phyloP scores from a whole-genome alignment of 148 eudicot genomes.

The Dianthus caryophyllus region DNA sequence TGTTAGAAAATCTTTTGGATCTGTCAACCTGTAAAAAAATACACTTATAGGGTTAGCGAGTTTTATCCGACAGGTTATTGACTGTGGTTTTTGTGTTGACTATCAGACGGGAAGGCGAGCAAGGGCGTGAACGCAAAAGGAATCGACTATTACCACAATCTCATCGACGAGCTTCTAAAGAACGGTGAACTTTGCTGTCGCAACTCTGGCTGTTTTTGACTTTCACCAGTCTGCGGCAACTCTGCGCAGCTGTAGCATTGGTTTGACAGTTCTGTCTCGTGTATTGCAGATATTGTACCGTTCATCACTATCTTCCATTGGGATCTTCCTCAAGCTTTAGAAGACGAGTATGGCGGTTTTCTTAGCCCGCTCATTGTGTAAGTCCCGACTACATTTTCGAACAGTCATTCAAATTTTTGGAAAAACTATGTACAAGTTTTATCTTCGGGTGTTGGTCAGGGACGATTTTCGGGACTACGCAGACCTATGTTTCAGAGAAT shows the following conservation, averaged over 20 bases:
- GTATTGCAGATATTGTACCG: slow-evolving; percentile 29
- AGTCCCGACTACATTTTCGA: slow-evolving; percentile 9
- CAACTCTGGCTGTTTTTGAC: neutral
- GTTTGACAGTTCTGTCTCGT: neutral
- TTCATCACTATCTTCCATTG: slow-evolving; percentile 43
- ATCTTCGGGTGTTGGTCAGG: slow-evolving; percentile 12
- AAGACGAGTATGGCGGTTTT: slow-evolving; percentile 44
- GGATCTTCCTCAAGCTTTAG: slow-evolving; percentile 39
- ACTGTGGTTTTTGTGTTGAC: neutral
- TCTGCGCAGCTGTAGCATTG: too few species aligned
- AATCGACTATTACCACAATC: slow-evolving; percentile 31
- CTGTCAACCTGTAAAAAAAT: neutral
- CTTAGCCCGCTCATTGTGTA: slow-evolving; percentile 32
- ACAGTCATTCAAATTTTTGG: too few species aligned
- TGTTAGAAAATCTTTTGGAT: neutral
- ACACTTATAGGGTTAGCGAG: too few species aligned
- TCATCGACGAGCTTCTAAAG: slow-evolving; percentile 28
- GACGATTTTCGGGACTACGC: slow-evolving; percentile 30
- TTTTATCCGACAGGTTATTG: neutral
- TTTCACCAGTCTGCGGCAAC: neutral
- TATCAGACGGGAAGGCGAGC: slow-evolving; percentile 33
- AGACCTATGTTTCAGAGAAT: slow-evolving; percentile 29
- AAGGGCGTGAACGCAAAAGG: slow-evolving; percentile 34
- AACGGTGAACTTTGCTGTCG: slow-evolving; percentile 19
- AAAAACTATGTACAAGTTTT: too few species aligned